Base-by-base conservation (phyloP, 495 filamentous ascomycete species). In the Hypoxylon cercidicola region DNA sequence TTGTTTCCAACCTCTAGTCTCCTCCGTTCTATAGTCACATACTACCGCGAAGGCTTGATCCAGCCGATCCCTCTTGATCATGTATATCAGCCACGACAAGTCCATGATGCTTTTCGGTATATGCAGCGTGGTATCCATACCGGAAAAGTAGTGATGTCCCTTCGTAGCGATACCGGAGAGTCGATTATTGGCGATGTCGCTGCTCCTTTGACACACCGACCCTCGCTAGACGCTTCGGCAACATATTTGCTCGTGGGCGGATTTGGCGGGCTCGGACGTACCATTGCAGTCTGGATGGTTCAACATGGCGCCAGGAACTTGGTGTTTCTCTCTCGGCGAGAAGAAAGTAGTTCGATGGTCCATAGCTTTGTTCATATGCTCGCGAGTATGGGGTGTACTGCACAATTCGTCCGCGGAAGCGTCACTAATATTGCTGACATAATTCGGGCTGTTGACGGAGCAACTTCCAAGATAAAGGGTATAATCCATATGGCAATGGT, bases 231-330 rank as follows among this genome's bases (percentile, higher is more conserved):
- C 30, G 3, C 30, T 64, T 79, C 57, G 45, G 62, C 9, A 3
- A 81, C 82, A 0, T 89, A 89, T 54, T 59, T 90, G 10, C 68
- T 90, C 2, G 75, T 84, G 15, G 86, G 88, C 3, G 85, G 88
- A 12, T 78, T 88, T 0, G 85, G 88, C 6, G 88, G 87, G 0
- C 75, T 91, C 4, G 88, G 88, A 3, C 75, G 80, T 13, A 77
- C 82, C 11, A 73, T 91, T 50, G 75, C 85, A 10, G 76, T 64
- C 0, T 88, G 79, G 80, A 77, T 91, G 75, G 78, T 80, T 4
- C 68, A 80, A n/a, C 74, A 81, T 34, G 87, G 87, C 0, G 88
- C 87, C 0, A 67, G 73, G 2, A 71, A 82, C 60, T 61, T 91
- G 1, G 74, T 84, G 0, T 78, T 87, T 41, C 66, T 89, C 4